Conservation (phyloP, 306 rosid species). For the Cucurbita ficifolia region DNA sequence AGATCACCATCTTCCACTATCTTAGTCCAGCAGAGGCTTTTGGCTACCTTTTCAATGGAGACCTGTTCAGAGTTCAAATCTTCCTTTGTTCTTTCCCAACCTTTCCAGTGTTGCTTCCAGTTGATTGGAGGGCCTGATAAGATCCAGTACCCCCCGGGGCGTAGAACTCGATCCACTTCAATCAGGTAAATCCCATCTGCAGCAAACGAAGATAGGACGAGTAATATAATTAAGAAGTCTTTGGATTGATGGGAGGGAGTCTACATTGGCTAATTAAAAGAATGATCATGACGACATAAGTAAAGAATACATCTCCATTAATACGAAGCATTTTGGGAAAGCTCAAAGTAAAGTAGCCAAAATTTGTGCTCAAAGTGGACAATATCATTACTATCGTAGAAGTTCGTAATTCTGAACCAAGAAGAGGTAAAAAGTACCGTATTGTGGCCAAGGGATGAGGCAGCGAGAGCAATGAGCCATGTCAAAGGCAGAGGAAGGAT, state of each 20-base stretch:
- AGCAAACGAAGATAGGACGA: no score
- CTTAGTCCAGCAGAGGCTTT: slow-evolving; percentile 65
- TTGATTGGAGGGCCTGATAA: slow-evolving; percentile 64
- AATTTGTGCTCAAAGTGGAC: no score
- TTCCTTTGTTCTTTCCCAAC: slow-evolving; percentile 65
- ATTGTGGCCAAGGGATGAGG: slow-evolving; percentile 49
- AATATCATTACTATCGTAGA: no score
- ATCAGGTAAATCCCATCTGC: slow-evolving; percentile 46
- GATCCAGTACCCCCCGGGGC: slow-evolving; percentile 76
- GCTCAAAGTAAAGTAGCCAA: no score
- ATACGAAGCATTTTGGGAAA: no score
- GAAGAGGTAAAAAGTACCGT: not conserved
- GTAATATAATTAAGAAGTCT: no score
- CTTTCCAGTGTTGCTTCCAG: slow-evolving; percentile 51
- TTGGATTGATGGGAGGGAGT: no score
- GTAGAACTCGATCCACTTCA: slow-evolving; percentile 58
- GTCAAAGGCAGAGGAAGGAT: slow-evolving; percentile 52
- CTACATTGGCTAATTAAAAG: no score
- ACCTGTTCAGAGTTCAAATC: slow-evolving; percentile 52
- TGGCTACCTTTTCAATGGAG: slow-evolving; percentile 46
- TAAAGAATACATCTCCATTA: no score
- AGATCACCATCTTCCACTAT: slow-evolving; percentile 45
- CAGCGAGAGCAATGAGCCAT: slow-evolving; percentile 72
- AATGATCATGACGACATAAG: no score
- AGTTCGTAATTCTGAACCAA: no score